These are phyloP conservation scores for Taphrina sp. DNA, from an alignment of 1,139 yeast species.

Conservation along the genomic window DNA sequence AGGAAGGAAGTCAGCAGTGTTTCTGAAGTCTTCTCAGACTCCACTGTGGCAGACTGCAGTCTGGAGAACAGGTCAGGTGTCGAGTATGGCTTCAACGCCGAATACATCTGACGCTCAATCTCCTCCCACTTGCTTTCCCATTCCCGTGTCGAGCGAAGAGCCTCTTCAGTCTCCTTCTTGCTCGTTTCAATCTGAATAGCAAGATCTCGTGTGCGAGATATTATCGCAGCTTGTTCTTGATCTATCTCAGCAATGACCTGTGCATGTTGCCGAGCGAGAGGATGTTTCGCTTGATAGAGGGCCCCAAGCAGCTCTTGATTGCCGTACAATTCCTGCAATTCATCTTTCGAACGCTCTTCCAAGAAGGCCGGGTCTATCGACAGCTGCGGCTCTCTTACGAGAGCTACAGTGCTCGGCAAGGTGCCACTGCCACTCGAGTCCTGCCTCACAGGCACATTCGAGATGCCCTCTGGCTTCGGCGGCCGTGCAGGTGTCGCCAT, in stretches of 20 bases:
- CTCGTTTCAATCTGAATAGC: slow-evolving; percentile 1
- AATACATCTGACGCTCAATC: slow-evolving; percentile 48
- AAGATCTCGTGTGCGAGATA: slow-evolving; percentile 12
- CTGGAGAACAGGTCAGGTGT: slow-evolving; percentile 42
- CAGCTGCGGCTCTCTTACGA: slow-evolving; percentile 9
- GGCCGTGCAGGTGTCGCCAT: slow-evolving; percentile 24
- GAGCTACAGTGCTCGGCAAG: neutral
- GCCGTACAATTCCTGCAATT: slow-evolving; percentile 26
- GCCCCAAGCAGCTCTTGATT: slow-evolving; percentile 34
- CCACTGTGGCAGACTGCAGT: slow-evolving; percentile 42
- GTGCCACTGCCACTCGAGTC: neutral
- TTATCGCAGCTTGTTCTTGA: slow-evolving; percentile 17
- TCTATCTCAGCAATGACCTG: slow-evolving; percentile 28
- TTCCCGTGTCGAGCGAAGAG: slow-evolving; percentile 36
- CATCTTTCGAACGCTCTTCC: slow-evolving; percentile 16
- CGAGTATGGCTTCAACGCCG: slow-evolving; percentile 46
- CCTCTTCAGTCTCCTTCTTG: slow-evolving; percentile 15
- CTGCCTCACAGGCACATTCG: neutral
- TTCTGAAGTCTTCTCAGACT: slow-evolving; percentile 45
- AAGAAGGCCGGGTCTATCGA: slow-evolving; percentile 5
- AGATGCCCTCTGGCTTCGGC: slow-evolving; percentile 19
- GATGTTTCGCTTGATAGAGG: slow-evolving; percentile 34
- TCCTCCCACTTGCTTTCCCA: slow-evolving; percentile 42
- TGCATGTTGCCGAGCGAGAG: slow-evolving; percentile 22
- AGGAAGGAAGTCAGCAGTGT: slow-evolving; percentile 44